phyloP scores from a whole-genome alignment of 768 basidiomycete species.

The Suillus ampliporus region DNA sequence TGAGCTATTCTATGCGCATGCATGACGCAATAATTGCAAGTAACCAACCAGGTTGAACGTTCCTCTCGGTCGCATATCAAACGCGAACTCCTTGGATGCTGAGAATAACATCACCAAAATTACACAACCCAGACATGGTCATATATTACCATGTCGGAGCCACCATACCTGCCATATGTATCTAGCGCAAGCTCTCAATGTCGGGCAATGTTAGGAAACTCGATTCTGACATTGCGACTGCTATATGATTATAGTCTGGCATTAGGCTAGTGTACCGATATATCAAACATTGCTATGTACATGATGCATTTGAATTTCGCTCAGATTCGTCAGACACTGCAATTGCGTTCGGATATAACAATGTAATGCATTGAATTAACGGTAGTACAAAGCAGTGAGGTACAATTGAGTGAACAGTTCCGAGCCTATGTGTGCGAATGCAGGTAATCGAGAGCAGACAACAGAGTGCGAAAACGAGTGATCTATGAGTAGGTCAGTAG shows the following conservation, averaged over 20 bases:
- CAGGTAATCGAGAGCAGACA: background rate
- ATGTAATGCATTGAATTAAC: background rate
- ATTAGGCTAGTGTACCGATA: background rate
- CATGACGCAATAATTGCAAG: background rate
- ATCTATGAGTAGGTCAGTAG: background rate
- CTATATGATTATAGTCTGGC: background rate
- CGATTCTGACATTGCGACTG: background rate
- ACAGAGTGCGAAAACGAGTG: background rate
- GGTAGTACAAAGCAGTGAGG: background rate
- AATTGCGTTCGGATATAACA: background rate
- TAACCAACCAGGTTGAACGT: background rate
- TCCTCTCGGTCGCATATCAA: background rate
- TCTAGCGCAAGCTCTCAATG: background rate
- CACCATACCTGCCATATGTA: background rate
- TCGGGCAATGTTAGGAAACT: background rate
- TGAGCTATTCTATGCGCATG: background rate
- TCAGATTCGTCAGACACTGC: background rate
- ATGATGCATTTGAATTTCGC: background rate
- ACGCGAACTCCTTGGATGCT: background rate
- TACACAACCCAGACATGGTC: background rate
- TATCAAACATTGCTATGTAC: background rate
- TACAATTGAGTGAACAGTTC: background rate
- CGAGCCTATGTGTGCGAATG: background rate
- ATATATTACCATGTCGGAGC: background rate
- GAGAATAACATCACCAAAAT: background rate